phyloP scores from a whole-genome alignment of 2,329 filamentous ascomycete genomes.

The Aspergillus viridinutans region DNA sequence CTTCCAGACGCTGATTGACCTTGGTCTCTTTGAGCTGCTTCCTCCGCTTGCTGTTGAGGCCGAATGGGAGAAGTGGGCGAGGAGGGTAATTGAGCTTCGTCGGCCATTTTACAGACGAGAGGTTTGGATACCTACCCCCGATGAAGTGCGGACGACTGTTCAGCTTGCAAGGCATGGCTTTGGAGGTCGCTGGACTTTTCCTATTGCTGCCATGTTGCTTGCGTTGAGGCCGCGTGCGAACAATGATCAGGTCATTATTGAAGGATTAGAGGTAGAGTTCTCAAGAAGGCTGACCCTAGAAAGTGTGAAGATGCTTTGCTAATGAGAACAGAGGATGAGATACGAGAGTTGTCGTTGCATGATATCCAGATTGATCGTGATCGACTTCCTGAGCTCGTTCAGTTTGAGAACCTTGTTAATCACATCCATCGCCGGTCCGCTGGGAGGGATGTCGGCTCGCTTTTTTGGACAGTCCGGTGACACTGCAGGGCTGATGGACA shows the following conservation, averaged over 20 bases:
- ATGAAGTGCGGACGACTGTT: neutral
- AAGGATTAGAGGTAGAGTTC: neutral
- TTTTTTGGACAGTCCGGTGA: no score
- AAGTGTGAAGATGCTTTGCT: neutral
- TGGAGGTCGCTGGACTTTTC: conserved; percentile 2
- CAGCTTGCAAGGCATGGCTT: conserved; percentile 4
- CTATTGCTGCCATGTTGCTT: conserved; percentile 6
- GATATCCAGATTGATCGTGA: neutral
- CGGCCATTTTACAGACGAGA: neutral
- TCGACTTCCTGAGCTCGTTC: neutral
- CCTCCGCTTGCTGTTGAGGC: conserved; percentile 1
- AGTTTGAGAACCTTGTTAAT: neutral
- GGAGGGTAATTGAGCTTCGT: conserved; percentile 1
- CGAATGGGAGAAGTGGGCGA: conserved; percentile 5
- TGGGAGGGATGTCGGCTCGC: neutral
- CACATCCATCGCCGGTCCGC: neutral
- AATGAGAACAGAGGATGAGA: neutral
- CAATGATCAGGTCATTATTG: neutral
- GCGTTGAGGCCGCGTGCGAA: neutral
- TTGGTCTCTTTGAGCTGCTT: conserved; percentile 3
- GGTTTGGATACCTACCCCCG: neutral
- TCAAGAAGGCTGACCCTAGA: neutral
- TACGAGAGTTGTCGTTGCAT: neutral
- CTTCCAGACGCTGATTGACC: conserved; percentile 6
- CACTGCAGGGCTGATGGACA: no score